Evolutionary conservation across 805 yeast genomes (phyloP).

Genomic region (Ogataea siamensis): DNA sequence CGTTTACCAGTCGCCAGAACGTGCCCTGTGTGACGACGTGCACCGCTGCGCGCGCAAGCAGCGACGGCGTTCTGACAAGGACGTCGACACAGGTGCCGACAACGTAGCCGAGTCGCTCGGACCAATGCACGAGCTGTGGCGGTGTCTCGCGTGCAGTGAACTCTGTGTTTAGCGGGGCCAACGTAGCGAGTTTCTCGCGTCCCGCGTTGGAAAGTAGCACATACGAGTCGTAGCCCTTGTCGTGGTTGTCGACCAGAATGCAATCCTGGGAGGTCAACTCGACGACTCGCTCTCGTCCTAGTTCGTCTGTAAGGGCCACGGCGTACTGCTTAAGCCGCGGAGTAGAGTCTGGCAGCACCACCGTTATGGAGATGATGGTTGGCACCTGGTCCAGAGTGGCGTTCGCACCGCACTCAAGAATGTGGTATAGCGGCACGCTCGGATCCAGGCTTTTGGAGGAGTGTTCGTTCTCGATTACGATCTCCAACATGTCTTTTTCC

Average conservation of each 20-base stretch:
- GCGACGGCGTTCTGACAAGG: not conserved
- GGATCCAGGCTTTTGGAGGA: conserved; percentile 14
- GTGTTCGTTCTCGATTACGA: conserved; percentile 20
- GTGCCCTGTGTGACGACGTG: conserved; percentile 20
- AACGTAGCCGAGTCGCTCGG: not conserved
- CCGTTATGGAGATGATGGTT: conserved; percentile 18
- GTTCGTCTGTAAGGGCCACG: conserved; percentile 21
- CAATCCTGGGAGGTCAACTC: conserved; percentile 41
- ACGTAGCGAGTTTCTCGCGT: conserved; percentile 26
- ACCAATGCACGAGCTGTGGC: not conserved
- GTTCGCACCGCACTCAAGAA: conserved; percentile 20
- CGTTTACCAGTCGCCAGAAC: conserved; percentile 11
- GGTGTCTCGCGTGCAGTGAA: not conserved
- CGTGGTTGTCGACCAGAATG: conserved; percentile 37
- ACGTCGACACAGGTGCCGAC: not conserved
- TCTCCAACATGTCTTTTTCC: conserved; percentile 9
- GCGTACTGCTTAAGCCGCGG: conserved; percentile 26
- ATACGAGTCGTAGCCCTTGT: conserved; percentile 34
- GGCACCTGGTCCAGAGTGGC: conserved; percentile 19
- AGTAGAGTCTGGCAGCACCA: conserved; percentile 6
- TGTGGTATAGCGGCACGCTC: conserved; percentile 17
- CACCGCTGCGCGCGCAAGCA: conserved; percentile 4
- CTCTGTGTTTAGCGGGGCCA: conserved; percentile 17
- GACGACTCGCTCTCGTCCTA: conserved; percentile 17
- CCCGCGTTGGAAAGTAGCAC: conserved; percentile 40